phyloP scores from a whole-genome alignment of 2,329 filamentous ascomycete species.

The Blastomyces gilchristii region DNA sequence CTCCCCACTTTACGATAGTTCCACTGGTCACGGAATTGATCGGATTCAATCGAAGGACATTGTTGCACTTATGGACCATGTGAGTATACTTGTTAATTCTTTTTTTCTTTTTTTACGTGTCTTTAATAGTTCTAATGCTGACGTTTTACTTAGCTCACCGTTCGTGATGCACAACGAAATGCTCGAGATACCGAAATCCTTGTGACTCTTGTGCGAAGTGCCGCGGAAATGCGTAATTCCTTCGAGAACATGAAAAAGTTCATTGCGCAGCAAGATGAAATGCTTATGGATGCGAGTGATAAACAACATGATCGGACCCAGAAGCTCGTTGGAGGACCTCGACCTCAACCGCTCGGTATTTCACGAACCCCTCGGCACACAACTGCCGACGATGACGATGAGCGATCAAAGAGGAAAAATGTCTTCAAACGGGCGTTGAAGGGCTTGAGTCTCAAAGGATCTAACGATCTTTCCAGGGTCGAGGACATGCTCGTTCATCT shows the following conservation, averaged over 20 bases:
- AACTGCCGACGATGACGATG: conserved; percentile 44
- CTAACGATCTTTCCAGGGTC: conserved; percentile 77
- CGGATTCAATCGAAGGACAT: conserved; percentile 94
- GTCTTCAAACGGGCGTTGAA: conserved; percentile 92
- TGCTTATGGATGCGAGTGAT: conserved; percentile 78
- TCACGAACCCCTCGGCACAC: conserved; percentile 47
- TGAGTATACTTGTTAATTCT: conserved; percentile 34
- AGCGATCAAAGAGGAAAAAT: conserved; percentile 73
- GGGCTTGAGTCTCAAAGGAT: conserved; percentile 76
- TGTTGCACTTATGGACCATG: conserved; percentile 92
- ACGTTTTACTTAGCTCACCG: conserved; percentile 56
- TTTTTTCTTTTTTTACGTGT: conserved; percentile 12
- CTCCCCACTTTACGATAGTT: conserved; percentile 80
- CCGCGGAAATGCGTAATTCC: conserved; percentile 91
- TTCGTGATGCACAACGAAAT: conserved; percentile 90
- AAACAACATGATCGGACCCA: conserved; percentile 81
- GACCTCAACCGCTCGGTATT: conserved; percentile 62
- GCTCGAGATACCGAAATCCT: conserved; percentile 94
- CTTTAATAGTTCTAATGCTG: conserved; percentile 17
- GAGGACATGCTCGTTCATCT: conserved; percentile 88
- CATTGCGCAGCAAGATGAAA: conserved; percentile 78
- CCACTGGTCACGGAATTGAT: conserved; percentile 79
- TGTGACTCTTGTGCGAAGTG: conserved; percentile 83
- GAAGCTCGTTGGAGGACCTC: conserved; percentile 71
- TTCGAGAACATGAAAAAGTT: conserved; percentile 93